phyloP scores from a whole-genome alignment of 257 asterid genomes.

The Solanum bulbocastanum region DNA sequence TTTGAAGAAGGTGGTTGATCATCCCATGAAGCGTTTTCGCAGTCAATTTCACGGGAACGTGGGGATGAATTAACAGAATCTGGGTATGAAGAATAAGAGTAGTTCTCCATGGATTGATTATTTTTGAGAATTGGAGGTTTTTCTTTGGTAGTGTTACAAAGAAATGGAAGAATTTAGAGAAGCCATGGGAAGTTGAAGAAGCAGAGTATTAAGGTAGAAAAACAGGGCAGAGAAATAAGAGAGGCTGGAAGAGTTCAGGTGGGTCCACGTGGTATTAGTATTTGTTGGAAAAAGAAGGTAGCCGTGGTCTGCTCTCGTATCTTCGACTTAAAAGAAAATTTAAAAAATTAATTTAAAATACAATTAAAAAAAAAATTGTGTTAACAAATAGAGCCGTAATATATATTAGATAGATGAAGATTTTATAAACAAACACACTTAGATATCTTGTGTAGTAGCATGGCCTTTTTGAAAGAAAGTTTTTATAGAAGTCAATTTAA shows the following conservation, averaged over 20 bases:
- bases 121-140: not conserved
- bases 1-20: slow-evolving; percentile 12
- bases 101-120: slow-evolving; percentile 18
- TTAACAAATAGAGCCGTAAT: no score
- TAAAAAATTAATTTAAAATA: no score
- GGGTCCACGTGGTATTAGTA: not conserved
- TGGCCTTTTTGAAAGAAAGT: not conserved
- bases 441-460: no score
- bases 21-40: slow-evolving; percentile 30
- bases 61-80: slow-evolving; percentile 37
- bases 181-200: not conserved
- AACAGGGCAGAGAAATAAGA: not conserved
- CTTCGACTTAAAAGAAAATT: no score
- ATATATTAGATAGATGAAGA: rapidly evolving
- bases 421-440: no score
- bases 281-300: no score
- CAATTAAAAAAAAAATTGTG: no score
- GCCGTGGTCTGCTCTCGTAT: no score
- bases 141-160: not conserved
- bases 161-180: not conserved
- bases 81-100: slow-evolving; percentile 21
- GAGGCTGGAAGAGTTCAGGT: not conserved
- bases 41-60: slow-evolving; percentile 28
- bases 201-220: not conserved
- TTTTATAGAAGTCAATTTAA: no score